These are phyloP conservation scores for Mariannaea sp. DNA, from an alignment of 2,329 filamentous ascomycete species.

Conservation along the genomic window DNA sequence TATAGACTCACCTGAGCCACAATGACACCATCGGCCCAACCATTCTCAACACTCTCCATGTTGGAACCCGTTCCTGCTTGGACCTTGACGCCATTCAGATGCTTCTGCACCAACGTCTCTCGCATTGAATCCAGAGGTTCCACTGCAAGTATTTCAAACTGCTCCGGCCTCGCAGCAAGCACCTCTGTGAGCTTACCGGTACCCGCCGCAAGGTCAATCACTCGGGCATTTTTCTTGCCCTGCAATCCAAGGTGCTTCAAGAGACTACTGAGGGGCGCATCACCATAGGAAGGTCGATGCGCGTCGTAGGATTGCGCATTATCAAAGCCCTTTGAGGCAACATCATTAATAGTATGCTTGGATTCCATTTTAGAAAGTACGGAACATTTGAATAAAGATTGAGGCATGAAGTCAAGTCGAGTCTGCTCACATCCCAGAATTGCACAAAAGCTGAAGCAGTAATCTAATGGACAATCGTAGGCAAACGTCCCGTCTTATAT, in stretches of 20 bases:
- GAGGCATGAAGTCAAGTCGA: not conserved
- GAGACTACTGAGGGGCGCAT: conserved; percentile 61
- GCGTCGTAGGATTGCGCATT: conserved; percentile 68
- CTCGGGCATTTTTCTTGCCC: conserved; percentile 49
- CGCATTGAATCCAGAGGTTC: conserved; percentile 71
- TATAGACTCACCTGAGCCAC: conserved; percentile 65
- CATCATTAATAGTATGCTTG: conserved; percentile 53
- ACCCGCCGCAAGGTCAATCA: conserved; percentile 70
- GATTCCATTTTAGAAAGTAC: conserved; percentile 24
- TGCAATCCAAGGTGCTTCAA: conserved; percentile 60
- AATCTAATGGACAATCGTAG: not conserved
- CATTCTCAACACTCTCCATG: conserved; percentile 57
- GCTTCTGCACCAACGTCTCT: conserved; percentile 61
- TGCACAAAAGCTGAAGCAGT: conserved; percentile 9
- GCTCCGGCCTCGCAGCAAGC: conserved; percentile 62
- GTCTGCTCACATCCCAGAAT: not conserved
- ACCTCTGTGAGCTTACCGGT: conserved; percentile 73
- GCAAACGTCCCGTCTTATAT: conserved; percentile 28
- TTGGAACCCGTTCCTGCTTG: conserved; percentile 61
- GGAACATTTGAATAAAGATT: not conserved
- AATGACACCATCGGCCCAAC: conserved; percentile 67
- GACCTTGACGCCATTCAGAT: conserved; percentile 58
- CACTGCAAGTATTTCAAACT: conserved; percentile 64
- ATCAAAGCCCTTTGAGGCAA: conserved; percentile 63
- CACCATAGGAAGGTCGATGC: conserved; percentile 69